phyloP scores from a whole-genome alignment of 1,284 basidiomycete genomes.

The Cryptococcus hybrid region DNA sequence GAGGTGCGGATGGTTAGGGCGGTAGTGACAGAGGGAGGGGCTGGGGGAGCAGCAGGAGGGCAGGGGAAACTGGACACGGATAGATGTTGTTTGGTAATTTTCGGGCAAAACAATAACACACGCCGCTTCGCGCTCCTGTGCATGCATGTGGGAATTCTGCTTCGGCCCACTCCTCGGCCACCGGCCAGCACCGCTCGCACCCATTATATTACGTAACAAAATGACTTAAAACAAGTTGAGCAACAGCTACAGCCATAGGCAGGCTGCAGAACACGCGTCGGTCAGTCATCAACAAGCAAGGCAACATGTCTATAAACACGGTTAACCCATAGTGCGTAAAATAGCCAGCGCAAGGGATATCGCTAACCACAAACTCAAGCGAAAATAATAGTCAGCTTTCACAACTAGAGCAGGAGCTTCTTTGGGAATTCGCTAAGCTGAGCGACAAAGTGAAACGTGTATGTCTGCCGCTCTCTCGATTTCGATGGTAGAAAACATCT shows the following conservation, averaged over 20 bases:
- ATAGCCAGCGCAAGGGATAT: not conserved
- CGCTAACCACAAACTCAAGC: conserved; percentile 22
- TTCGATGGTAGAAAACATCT: not conserved
- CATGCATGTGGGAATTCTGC: too few species aligned
- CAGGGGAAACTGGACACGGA: too few species aligned
- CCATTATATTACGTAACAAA: too few species aligned
- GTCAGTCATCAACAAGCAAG: too few species aligned
- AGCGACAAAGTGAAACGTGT: conserved; percentile 68
- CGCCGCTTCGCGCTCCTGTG: too few species aligned
- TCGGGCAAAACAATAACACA: too few species aligned
- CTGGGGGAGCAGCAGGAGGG: not conserved
- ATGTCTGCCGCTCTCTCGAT: conserved; percentile 24
- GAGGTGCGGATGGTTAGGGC: conserved; percentile 2
- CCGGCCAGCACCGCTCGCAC: too few species aligned
- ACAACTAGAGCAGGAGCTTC: conserved; percentile 63
- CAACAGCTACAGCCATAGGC: not conserved
- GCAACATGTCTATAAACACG: conserved; percentile 16
- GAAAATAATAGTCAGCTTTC: conserved; percentile 59
- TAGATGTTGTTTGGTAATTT: too few species aligned
- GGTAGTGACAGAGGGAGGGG: not conserved
- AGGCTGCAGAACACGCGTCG: too few species aligned
- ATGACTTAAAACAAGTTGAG: not conserved
- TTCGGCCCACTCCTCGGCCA: too few species aligned
- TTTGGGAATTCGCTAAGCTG: conserved; percentile 77
- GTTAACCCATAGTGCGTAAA: conserved; percentile 23